These are phyloP conservation scores for Myriosclerotinia scirpicola DNA, from an alignment of 2,329 filamentous ascomycete genomes.

Conservation along the genomic window DNA sequence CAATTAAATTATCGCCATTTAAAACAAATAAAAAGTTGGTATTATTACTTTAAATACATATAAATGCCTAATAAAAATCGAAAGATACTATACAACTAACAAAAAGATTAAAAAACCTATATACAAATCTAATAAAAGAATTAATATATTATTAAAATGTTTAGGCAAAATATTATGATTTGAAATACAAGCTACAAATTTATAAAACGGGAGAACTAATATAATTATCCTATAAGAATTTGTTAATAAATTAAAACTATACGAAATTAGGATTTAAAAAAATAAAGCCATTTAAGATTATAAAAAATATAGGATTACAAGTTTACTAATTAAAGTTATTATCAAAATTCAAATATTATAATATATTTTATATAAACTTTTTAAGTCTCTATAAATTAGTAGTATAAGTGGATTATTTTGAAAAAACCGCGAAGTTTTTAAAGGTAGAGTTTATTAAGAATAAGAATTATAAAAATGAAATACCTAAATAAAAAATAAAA, in stretches of 20 bases:
- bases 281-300: no score
- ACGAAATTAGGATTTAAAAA: no score
- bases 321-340: no score
- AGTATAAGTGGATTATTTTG: no score
- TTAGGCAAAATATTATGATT: not conserved
- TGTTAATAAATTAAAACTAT: not conserved
- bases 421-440: no score
- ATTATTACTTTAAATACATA: not conserved
- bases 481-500: no score
- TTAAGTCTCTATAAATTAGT: no score
- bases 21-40: not conserved
- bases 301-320: no score
- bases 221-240: not conserved
- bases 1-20: not conserved
- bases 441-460: no score
- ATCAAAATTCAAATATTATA: no score
- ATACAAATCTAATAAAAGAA: not conserved
- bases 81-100: not conserved
- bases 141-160: not conserved
- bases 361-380: no score
- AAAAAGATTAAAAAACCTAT: not conserved
- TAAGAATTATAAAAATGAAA: no score
- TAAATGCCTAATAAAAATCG: not conserved
- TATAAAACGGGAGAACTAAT: not conserved
- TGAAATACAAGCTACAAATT: not conserved